phyloP scores from a whole-genome alignment of 139 green algal species.

The Nannochloris sp. region DNA sequence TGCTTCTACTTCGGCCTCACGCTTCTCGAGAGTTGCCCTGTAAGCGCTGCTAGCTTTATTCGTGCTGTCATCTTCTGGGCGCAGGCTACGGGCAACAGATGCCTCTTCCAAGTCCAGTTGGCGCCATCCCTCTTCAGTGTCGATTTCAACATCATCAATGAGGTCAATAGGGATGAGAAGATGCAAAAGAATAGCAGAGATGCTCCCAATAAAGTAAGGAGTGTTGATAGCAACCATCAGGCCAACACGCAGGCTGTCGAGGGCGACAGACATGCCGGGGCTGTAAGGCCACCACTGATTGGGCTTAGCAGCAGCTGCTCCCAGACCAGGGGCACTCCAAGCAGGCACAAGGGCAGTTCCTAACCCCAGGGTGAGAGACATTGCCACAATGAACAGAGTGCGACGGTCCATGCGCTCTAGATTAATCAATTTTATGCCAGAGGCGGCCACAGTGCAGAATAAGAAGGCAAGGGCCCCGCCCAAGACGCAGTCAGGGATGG shows the following conservation, averaged over 20 bases:
- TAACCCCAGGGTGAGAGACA: slow-evolving; percentile 7
- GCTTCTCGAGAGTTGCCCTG: no score
- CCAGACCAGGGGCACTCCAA: slow-evolving; percentile 3
- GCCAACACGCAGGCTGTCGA: not conserved
- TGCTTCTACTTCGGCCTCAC: no score
- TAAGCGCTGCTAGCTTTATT: no score
- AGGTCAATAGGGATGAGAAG: slow-evolving; percentile 3
- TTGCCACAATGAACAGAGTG: slow-evolving; percentile 17
- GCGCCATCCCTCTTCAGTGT: not conserved
- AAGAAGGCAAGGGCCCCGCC: slow-evolving; percentile 52
- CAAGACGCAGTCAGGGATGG: slow-evolving; percentile 68
- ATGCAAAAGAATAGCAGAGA: slow-evolving; percentile 10
- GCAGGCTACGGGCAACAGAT: no score
- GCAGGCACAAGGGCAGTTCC: slow-evolving; percentile 12
- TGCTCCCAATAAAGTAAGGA: slow-evolving; percentile 4
- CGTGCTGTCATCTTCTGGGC: no score
- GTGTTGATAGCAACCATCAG: slow-evolving; percentile 4
- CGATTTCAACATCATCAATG: not conserved
- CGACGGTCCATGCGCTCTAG: slow-evolving; percentile 9
- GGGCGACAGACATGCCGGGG: not conserved
- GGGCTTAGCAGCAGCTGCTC: no score
- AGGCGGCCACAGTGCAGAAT: slow-evolving; percentile 47
- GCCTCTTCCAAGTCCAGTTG: not conserved
- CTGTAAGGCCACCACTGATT: not conserved
- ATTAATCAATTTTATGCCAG: slow-evolving; percentile 51